Conservation (phyloP, 2,329 filamentous ascomycete species). For the Calonectria ilicicola region DNA sequence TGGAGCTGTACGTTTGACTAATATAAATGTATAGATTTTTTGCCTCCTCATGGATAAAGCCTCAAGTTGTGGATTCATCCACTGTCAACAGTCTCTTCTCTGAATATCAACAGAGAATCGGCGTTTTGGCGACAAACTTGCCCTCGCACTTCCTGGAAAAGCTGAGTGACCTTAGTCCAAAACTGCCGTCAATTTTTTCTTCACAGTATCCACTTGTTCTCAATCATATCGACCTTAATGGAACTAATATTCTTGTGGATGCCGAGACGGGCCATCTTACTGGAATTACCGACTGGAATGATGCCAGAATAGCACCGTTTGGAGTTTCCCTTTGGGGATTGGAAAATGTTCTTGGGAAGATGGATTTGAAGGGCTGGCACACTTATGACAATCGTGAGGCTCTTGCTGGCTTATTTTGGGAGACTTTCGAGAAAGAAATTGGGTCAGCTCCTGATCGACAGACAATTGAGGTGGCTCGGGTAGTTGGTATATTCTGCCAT, state of each 20-base stretch:
- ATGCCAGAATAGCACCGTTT: neutral
- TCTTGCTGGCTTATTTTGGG: constrained; percentile 8
- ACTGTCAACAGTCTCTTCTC: neutral
- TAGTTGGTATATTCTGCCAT: neutral
- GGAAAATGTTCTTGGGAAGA: constrained; percentile 10
- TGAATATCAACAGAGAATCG: neutral
- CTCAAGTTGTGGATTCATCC: neutral
- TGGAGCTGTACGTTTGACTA: neutral
- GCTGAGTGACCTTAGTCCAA: neutral
- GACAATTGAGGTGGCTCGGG: neutral
- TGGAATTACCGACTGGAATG: neutral
- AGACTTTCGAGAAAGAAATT: neutral
- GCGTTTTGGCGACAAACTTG: neutral
- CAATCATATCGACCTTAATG: constrained; percentile 3
- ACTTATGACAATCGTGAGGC: neutral
- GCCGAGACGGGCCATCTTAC: neutral
- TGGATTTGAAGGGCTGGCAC: constrained; percentile 9
- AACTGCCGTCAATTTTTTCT: neutral
- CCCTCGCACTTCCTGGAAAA: neutral
- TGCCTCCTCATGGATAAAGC: neutral
- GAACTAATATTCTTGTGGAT: neutral
- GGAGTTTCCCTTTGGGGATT: constrained; percentile 7
- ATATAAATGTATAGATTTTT: neutral
- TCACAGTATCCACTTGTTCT: neutral
- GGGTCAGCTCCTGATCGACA: neutral